A percentile compares a stretch with the other conserved stretches of the same genome.
Evolutionary conservation across 768 basidiomycete genomes (phyloP).

Genomic region (Rhizopogon vesiculosus): DNA sequence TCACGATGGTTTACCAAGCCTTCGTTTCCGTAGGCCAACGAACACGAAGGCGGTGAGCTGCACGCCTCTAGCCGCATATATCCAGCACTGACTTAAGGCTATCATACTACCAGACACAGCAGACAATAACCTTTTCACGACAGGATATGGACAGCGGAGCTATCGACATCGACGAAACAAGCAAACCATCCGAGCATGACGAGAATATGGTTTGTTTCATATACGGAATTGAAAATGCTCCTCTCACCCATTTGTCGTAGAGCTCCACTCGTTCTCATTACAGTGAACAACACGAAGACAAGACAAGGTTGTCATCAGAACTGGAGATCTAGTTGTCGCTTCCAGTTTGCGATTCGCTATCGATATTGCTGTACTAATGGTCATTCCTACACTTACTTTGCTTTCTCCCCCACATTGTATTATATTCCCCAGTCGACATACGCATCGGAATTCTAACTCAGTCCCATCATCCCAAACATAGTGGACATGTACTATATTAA

Average conservation of each 20-base stretch:
- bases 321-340: too few species aligned
- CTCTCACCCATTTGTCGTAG: background rate
- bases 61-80: background rate
- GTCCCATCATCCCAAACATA: background rate
- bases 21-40: slow-evolving; percentile 10
- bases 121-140: slow-evolving; percentile 8
- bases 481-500: background rate
- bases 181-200: slow-evolving; percentile 12
- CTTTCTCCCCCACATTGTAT: background rate
- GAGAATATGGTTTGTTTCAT: background rate
- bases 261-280: background rate
- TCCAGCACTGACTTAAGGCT: too few species aligned
- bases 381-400: background rate
- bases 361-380: background rate
- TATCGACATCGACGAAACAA: slow-evolving; percentile 9
- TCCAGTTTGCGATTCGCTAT: background rate
- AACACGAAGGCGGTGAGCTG: slow-evolving; percentile 14
- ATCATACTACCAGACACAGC: slow-evolving; percentile 7
- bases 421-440: background rate
- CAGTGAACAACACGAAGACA: background rate
- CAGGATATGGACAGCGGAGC: slow-evolving; percentile 3
- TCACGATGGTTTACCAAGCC: background rate
- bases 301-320: background rate
- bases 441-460: background rate
- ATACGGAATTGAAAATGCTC: background rate